A percentile compares a stretch with the other conserved stretches of the same genome.
phyloP scores from a whole-genome alignment of 345 rosid genomes.

The Gossypium raimondii region DNA sequence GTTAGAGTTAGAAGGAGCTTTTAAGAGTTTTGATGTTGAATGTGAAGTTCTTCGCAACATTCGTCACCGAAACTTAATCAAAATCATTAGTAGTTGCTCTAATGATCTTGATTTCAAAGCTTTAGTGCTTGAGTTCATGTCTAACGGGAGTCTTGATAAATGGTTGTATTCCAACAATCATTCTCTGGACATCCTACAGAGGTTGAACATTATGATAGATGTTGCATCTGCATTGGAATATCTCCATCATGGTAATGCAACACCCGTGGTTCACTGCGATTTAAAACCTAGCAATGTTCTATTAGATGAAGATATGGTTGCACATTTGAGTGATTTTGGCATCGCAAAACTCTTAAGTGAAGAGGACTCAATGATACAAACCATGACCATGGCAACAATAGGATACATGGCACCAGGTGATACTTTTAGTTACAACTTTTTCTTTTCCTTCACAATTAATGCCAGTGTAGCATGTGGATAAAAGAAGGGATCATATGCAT shows the following conservation, averaged over 20 bases:
- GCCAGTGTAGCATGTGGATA: background rate
- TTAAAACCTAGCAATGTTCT: constrained; percentile 13
- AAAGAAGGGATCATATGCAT: background rate
- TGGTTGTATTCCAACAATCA: constrained; percentile 9
- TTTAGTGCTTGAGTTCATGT: background rate
- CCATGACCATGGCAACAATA: background rate
- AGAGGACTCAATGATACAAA: background rate
- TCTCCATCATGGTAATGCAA: background rate
- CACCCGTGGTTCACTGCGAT: constrained; percentile 13
- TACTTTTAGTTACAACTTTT: background rate
- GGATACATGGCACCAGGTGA: background rate
- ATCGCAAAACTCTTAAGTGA: background rate
- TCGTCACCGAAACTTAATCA: constrained; percentile 18
- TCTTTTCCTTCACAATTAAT: background rate
- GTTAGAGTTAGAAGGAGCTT: background rate
- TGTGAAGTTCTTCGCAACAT: constrained; percentile 11
- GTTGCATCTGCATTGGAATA: constrained; percentile 14
- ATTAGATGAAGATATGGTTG: background rate
- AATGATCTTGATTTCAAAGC: background rate
- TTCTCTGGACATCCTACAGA: background rate
- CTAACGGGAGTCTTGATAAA: constrained; percentile 18
- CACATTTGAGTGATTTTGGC: background rate
- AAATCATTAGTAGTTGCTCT: constrained; percentile 5
- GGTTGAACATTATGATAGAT: constrained; percentile 21
- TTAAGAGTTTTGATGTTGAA: background rate